These are phyloP conservation scores for Fusarium nurragi DNA, from an alignment of 2,329 filamentous ascomycete genomes.

Conservation along the genomic window DNA sequence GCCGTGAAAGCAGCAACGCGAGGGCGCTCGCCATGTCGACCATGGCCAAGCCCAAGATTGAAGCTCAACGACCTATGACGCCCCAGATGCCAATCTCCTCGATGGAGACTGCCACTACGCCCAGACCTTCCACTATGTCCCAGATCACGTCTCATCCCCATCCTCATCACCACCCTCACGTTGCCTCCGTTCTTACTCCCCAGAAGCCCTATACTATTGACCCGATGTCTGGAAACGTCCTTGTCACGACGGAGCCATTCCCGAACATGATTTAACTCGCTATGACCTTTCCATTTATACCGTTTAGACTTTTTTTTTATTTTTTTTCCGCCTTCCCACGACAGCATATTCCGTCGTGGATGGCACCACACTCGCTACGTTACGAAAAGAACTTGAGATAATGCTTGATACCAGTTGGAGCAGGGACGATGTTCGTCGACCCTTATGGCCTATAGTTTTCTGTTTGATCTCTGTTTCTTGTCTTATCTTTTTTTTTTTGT, in stretches of 20 bases:
- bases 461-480: constrained; percentile 36
- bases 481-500: constrained; percentile 17
- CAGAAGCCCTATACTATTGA: constrained; percentile 35
- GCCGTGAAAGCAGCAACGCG: constrained; percentile 68
- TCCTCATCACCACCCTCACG: constrained; percentile 42
- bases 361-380: constrained; percentile 43
- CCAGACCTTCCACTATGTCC: constrained; percentile 43
- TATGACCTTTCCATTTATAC: constrained; percentile 28
- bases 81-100: constrained; percentile 43
- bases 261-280: constrained; percentile 45
- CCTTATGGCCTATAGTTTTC: constrained; percentile 29
- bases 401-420: constrained; percentile 42
- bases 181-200: constrained; percentile 30
- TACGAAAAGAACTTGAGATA: constrained; percentile 41
- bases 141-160: constrained; percentile 43
- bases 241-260: constrained; percentile 41
- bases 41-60: constrained; percentile 59
- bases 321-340: constrained; percentile 35
- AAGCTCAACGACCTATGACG: constrained; percentile 51
- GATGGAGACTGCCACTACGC: constrained; percentile 37
- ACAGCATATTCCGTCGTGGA: constrained; percentile 38
- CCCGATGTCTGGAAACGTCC: constrained; percentile 39
- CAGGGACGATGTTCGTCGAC: constrained; percentile 16
- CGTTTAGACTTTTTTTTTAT: constrained; percentile 31
- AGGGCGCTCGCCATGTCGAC: constrained; percentile 54